phyloP scores from a whole-genome alignment of 805 yeast genomes.

The Starmerella apis region DNA sequence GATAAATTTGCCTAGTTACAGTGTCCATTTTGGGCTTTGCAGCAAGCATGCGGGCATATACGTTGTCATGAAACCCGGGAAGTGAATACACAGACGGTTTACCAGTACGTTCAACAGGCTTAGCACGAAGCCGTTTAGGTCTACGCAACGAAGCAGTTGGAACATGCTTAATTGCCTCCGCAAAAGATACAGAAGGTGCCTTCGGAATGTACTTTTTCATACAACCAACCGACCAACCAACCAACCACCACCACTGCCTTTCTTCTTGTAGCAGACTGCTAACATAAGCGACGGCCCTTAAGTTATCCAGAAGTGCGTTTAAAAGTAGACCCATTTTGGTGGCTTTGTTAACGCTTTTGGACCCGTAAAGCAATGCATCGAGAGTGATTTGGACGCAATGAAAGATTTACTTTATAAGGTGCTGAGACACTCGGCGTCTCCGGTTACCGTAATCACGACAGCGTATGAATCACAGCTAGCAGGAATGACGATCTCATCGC shows the following conservation, averaged over 20 bases:
- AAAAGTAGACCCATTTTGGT: too few relatives aligned
- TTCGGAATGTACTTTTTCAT: slow-evolving; percentile 9
- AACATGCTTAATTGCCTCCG: slow-evolving; percentile 5
- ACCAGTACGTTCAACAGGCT: not conserved
- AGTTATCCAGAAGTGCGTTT: too few relatives aligned
- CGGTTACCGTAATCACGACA: slow-evolving; percentile 52
- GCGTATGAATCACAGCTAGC: slow-evolving; percentile 36
- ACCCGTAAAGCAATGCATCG: not conserved
- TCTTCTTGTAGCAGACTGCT: not conserved
- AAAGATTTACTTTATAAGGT: slow-evolving; percentile 11
- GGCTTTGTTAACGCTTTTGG: not conserved
- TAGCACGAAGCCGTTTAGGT: not conserved
- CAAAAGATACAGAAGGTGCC: slow-evolving; percentile 10
- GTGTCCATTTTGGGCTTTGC: slow-evolving; percentile 40
- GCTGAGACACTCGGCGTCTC: slow-evolving; percentile 40
- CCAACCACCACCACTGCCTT: not conserved
- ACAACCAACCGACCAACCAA: not conserved
- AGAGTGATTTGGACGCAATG: slow-evolving; percentile 10
- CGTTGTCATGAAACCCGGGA: slow-evolving; percentile 27
- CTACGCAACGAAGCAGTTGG: not conserved
- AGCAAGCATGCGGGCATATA: slow-evolving; percentile 35
- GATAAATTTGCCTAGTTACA: slow-evolving; percentile 33
- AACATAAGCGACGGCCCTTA: slow-evolving; percentile 2
- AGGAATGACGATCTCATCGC: slow-evolving; percentile 81
- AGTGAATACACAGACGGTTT: slow-evolving; percentile 12